phyloP scores from a whole-genome alignment of 2,329 filamentous ascomycete species.

The Fusarium sulawesiense region DNA sequence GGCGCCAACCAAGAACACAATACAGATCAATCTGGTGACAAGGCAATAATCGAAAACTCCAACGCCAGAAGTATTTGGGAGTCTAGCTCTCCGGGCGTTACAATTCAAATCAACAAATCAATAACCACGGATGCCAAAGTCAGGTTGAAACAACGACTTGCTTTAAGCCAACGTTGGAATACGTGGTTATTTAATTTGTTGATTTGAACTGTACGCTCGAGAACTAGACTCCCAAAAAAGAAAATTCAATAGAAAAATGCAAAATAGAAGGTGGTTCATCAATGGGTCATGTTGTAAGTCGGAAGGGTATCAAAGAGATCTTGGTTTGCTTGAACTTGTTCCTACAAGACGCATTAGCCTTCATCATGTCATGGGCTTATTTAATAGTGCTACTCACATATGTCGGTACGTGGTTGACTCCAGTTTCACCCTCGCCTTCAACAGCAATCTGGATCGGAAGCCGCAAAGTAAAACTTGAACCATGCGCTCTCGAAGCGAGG shows the following conservation, averaged over 20 bases:
- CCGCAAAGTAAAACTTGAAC: conserved; percentile 7
- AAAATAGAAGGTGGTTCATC: not conserved
- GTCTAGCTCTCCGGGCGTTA: fast-evolving
- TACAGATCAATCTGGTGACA: not conserved
- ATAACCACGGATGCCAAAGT: not conserved
- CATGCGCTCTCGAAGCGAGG: not conserved
- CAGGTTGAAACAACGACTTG: not conserved
- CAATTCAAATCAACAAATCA: not conserved
- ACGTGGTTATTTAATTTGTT: not conserved
- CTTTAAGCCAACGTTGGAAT: not conserved
- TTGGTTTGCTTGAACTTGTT: conserved; percentile 25
- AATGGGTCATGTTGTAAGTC: conserved; percentile 6
- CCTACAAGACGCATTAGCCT: not conserved
- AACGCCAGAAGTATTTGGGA: not conserved
- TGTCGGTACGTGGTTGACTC: conserved; percentile 12
- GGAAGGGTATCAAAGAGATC: conserved; percentile 21
- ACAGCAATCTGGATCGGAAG: conserved; percentile 29
- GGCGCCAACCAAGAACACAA: too few relatives aligned
- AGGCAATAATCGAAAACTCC: fast-evolving
- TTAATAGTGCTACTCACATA: conserved; percentile 6
- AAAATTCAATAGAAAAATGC: not conserved
- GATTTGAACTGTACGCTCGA: not conserved
- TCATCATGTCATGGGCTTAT: fast-evolving
- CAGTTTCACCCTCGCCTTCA: not conserved
- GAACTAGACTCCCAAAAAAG: not conserved